A percentile compares a stretch with the other conserved stretches of the same genome.
Evolutionary conservation across 2,329 filamentous ascomycete genomes (phyloP).

Genomic region (Blumeriella jaapii): DNA sequence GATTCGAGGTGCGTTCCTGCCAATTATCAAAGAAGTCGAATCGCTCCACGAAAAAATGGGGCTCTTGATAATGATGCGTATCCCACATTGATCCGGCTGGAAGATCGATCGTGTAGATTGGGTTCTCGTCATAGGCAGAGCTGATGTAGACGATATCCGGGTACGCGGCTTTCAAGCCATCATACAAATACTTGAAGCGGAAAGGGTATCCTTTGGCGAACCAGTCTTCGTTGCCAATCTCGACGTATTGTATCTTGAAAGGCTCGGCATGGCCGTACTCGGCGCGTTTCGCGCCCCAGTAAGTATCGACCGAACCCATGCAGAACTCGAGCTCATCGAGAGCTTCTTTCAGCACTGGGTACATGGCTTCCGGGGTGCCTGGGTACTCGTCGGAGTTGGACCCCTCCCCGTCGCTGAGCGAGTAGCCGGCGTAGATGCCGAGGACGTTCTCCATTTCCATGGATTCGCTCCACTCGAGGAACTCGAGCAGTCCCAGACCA

Average conservation of each 20-base stretch:
- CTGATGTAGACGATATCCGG: slow-evolving; percentile 31
- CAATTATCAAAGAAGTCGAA: slow-evolving; percentile 16
- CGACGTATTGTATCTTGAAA: slow-evolving; percentile 38
- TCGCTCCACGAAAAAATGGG: slow-evolving; percentile 10
- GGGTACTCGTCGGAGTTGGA: slow-evolving; percentile 28
- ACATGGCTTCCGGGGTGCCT: slow-evolving; percentile 10
- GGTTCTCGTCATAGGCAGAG: slow-evolving; percentile 14
- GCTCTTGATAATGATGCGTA: slow-evolving; percentile 14
- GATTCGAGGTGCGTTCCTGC: slow-evolving; percentile 12
- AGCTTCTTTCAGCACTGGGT: slow-evolving; percentile 35
- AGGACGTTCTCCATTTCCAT: slow-evolving; percentile 35
- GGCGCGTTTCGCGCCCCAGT: slow-evolving; percentile 34
- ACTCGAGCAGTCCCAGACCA: slow-evolving; percentile 31
- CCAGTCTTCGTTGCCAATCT: slow-evolving; percentile 31
- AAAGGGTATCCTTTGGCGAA: slow-evolving; percentile 30
- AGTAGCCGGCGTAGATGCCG: slow-evolving; percentile 36
- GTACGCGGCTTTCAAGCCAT: slow-evolving; percentile 30
- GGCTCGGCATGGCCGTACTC: slow-evolving; percentile 38
- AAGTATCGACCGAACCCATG: slow-evolving; percentile 32
- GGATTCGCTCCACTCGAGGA: slow-evolving; percentile 32
- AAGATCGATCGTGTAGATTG: slow-evolving; percentile 26
- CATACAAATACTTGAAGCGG: slow-evolving; percentile 36
- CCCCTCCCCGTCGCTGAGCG: slow-evolving; percentile 30
- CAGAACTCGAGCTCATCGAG: slow-evolving; percentile 41
- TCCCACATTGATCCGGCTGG: slow-evolving; percentile 14